Base-by-base conservation (phyloP, 805 yeast genomes). In the Ogataea thermomethanolica region DNA sequence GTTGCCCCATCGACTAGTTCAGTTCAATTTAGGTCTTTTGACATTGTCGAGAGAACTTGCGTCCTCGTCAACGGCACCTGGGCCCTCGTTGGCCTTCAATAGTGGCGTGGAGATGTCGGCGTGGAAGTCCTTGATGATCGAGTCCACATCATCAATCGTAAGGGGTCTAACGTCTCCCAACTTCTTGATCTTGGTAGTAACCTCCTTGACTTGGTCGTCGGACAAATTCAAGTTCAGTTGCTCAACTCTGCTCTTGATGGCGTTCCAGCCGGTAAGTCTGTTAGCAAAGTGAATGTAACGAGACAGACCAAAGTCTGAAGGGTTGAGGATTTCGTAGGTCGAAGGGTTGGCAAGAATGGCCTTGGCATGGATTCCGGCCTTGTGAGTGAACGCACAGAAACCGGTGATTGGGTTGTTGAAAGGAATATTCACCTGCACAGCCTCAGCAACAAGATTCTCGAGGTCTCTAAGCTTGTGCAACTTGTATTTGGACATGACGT, bases 361-460 rank as follows among this genome's bases (percentile, higher is more conserved):
- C 59, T 76, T 74, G 42, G 81, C 81, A 47, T 76, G 81, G 48
- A 76, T 74, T 59, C 81, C 81, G 15, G 81, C 81, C 64, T 76
- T 76, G 61, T 76, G 81, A 30, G 81, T 76, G 61, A 76, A 76
- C 31, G 81, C 80, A 66, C 81, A 75, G 69, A 76, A 76, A 13
- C 81, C 81, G 33, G 81, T 76, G 54, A 76, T 74, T 45, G 81
- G 81, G 61, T 76, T 75, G 65, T 76, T 76, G 66, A 76, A 76
- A 15, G 81, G 81, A 49, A 76, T 69, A 50, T 75, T 76, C 39
- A 76, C 79, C 54, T 70, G 75, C 30, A 76, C 80, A 21, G 77
- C 74, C 35, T 76, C 81, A 21, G 80, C 80, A 37, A 76, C 77
- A 62, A 76, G 62, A 55, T 73, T 74, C 58, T 76, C 81, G 54